These are phyloP conservation scores for Flaveria brownii DNA, from an alignment of 129 eudicot genomes.

Conservation along the genomic window DNA sequence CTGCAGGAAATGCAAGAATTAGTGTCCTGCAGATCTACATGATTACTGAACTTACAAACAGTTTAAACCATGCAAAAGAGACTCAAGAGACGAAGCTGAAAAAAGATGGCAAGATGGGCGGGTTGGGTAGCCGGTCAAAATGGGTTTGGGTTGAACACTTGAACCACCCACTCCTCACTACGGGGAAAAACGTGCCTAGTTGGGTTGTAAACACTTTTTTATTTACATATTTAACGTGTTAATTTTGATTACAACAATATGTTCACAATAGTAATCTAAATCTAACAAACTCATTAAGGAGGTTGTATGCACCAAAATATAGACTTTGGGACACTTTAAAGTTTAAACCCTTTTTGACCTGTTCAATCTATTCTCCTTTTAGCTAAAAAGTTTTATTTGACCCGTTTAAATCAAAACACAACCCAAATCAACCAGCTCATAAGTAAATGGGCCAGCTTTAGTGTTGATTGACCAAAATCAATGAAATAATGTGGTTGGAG, in stretches of 20 bases:
- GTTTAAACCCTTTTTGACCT: no score
- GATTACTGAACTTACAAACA: not conserved
- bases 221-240: not conserved
- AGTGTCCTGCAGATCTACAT: not conserved
- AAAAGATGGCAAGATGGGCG: not conserved
- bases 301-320: not conserved
- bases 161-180: no score
- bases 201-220: not conserved
- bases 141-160: not conserved
- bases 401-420: not conserved
- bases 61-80: not conserved
- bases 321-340: not conserved
- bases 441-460: not conserved
- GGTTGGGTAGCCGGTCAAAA: not conserved
- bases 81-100: not conserved
- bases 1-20: slow-evolving; percentile 38
- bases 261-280: not conserved
- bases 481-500: not conserved
- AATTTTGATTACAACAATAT: not conserved
- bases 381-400: not conserved
- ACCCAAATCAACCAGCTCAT: not conserved
- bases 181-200: not conserved
- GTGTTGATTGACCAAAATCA: not conserved
- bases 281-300: not conserved
- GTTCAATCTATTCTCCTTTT: not conserved